Evolutionary conservation across 768 basidiomycete genomes (phyloP), one percentile per base, ranked within the genome.

Genomic region (Strobilomyces confusus): DNA sequence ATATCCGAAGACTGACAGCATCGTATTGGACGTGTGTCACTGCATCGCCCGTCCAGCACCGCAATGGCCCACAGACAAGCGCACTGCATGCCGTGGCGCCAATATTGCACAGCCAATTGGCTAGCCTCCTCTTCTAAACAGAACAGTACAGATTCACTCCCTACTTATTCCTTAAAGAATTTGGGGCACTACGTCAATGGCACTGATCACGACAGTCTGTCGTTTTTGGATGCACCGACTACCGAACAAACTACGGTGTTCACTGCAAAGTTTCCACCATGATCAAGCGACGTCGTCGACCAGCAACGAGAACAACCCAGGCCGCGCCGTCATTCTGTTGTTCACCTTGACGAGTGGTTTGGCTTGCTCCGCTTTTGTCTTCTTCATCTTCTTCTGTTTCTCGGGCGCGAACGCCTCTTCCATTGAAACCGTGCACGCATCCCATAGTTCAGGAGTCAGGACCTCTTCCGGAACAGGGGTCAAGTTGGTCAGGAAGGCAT

Each of bases 331-430:
- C 20, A 22, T 62, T 30, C 59, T 63, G 44, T 56, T 69, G 41
- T 44, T 45, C 49, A 64, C 71, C 55, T 70, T 63, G 19, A 50
- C 25, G 15, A 47, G 37, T n/a, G 51, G 23, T 12, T 58, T 55
- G 15, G 12, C 48, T 15, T 56, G 58, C 29, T 58, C 61, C 32
- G 51, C 59, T 53, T 59, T 69, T 14, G 59, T 51, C 58, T 72
- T 77, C 58, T 63, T 82, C 25, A 63, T 42, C 62, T 77, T 82
- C 63, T 77, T 80, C 51, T 61, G 67, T 29, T 63, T 67, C 52
- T 82, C 82, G 43, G 73, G 75, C 8, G 69, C 71, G 55, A 84
- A 84, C 5, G 73, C 72, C 52, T 77, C 72, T 20, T 69, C 74
- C 20, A 89, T 60, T 0, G 75, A 80, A 20, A 71, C 72, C 29